Evolutionary conservation across 2,329 filamentous ascomycete species (phyloP), one percentile per base, ranked within the genome.

Genomic region (Pseudofabraea citricarpa): DNA sequence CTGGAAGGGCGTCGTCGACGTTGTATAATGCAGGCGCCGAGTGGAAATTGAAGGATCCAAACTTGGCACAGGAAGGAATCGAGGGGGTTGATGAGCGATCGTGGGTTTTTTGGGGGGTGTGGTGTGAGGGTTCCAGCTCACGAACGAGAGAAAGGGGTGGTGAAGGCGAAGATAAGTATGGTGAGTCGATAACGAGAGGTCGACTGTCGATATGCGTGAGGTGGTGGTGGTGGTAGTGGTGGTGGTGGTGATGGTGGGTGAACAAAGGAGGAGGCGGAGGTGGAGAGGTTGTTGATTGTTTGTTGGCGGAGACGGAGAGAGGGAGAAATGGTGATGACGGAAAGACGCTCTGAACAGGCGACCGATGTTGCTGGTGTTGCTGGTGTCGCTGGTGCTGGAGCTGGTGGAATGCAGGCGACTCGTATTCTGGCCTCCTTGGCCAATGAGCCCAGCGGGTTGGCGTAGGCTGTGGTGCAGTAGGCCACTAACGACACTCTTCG

Each of bases 61-160:
- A 43, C 36, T 23, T 36, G 23, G 26, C 20, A 40, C 41, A 36
- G 18, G 32, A 32, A 22, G 36, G 46, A 39, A 47, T 38, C 43
- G 43, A 48, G 43, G 46, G 36, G 45, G 41, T 9, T 37, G 10
- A 21, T 37, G 31, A 47, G 36, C 39, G 45, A 48, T 22, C 35
- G 46, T 33, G 41, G 35, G 31, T 43, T 51, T 46, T 50, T 43
- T 49, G 46, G 47, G n/a, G 8, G 29, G 10, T 37, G 8, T n/a
- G 19, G 10, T 33, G 52, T 49, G 53, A 53, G 49, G 33, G 41
- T 41, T 57, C 55, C 55, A 55, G 55, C 55, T 52, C 55, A 54
- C 53, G 43, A 54, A 56, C 48, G 52, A 56, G 48, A 26, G 52
- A 51, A 40, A 43, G 45, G 50, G 51, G 44, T 51, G 48, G 33